A percentile compares a stretch with the other conserved stretches of the same genome.
Evolutionary conservation across 257 asterid genomes (phyloP).

Genomic region (Solanum chilense): DNA sequence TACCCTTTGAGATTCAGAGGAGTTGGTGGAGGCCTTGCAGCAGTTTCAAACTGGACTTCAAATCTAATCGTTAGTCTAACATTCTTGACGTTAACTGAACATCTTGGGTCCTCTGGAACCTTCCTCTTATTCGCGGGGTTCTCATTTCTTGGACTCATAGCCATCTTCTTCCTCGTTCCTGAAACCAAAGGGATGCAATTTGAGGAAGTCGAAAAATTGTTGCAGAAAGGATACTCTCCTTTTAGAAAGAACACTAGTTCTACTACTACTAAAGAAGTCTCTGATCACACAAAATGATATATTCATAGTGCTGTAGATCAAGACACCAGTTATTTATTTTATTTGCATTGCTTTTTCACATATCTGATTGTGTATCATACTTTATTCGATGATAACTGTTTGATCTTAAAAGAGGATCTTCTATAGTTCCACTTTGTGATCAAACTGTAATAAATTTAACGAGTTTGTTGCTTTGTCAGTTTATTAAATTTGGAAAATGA

Average conservation of each 20-base stretch:
- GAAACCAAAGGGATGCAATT: slow-evolving; percentile 11
- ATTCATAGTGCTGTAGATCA: background rate
- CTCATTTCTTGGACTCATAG: slow-evolving; percentile 1
- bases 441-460: background rate
- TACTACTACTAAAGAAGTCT: background rate
- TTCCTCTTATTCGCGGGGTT: slow-evolving; percentile 10
- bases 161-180: slow-evolving; percentile 4
- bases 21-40: slow-evolving; percentile 7
- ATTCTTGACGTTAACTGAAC: slow-evolving; percentile 5
- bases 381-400: background rate
- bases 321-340: background rate
- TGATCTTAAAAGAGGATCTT: background rate
- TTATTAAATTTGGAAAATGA: background rate
- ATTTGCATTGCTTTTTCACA: background rate
- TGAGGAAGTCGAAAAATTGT: slow-evolving; percentile 5
- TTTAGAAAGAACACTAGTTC: background rate
- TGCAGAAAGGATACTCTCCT: background rate
- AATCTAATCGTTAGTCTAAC: slow-evolving; percentile 5
- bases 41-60: slow-evolving; percentile 12
- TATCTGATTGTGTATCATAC: background rate
- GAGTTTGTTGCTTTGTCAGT: background rate
- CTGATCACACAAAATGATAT: background rate
- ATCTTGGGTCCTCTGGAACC: slow-evolving; percentile 4
- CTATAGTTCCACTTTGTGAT: background rate
- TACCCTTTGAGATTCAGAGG: slow-evolving; percentile 8